Evolutionary conservation across 176 grass and related monocot species (phyloP).

Genomic region (Bothriochloa decipiens): DNA sequence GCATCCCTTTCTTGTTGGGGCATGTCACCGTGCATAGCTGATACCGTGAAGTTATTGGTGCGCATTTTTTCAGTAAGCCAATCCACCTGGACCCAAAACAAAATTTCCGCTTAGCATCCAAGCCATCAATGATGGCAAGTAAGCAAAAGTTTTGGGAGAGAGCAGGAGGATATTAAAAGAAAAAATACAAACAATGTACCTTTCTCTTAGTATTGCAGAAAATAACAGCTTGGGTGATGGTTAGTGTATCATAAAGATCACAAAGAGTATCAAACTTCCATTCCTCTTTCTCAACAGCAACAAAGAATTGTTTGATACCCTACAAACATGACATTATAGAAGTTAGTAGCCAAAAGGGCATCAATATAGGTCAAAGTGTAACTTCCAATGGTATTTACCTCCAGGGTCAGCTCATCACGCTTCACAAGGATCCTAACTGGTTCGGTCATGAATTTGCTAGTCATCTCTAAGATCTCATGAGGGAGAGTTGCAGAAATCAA

Average conservation of each 20-base stretch:
- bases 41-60: slow-evolving; percentile 94
- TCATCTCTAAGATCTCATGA: slow-evolving; percentile 95
- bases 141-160: not conserved
- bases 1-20: slow-evolving; percentile 94
- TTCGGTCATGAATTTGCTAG: slow-evolving; percentile 92
- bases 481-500: slow-evolving; percentile 89
- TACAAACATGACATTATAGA: slow-evolving; percentile 35
- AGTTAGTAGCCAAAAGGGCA: not conserved
- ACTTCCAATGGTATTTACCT: slow-evolving; percentile 57
- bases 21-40: slow-evolving; percentile 97
- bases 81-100: slow-evolving; percentile 71
- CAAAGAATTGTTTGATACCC: slow-evolving; percentile 99
- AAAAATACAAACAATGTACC: slow-evolving; percentile 33
- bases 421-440: slow-evolving; percentile 92
- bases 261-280: slow-evolving; percentile 99
- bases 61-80: slow-evolving; percentile 97
- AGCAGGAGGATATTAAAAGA: not conserved
- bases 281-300: slow-evolving; percentile 95
- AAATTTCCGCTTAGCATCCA: not conserved
- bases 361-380: slow-evolving; percentile 22
- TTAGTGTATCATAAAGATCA: slow-evolving; percentile 95
- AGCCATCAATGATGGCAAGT: slow-evolving; percentile 8
- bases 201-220: slow-evolving; percentile 98
- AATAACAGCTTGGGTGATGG: slow-evolving; percentile 97
- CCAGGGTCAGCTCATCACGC: slow-evolving; percentile 95